Evolutionary conservation across 768 basidiomycete genomes (phyloP), one percentile per base, ranked within the genome.

Genomic region (Collybiopsis luxurians): DNA sequence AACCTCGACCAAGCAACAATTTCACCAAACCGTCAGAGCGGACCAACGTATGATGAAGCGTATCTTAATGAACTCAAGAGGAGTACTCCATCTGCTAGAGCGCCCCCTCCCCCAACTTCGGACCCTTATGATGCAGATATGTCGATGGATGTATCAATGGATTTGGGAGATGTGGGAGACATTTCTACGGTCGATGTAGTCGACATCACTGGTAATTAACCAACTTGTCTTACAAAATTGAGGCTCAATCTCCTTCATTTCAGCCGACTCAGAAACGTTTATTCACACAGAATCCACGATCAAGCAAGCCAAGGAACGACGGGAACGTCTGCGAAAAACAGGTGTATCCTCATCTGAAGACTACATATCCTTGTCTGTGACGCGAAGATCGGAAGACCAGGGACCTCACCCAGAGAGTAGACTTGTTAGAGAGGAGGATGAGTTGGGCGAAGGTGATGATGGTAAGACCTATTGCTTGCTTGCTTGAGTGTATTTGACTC

Each of bases 391-490:
- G 19, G 70, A 73, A 34, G 68, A 79, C 9, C 77, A 81, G 61
- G 91, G 91, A 0, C 92, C 92, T 6, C 91, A 93, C 75, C 92
- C 92, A 6, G 88, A 87, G 62, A 92, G 90, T 66, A 81, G 92
- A 9, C 72, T 95, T 26, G 66, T 90, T 71, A 76, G 92, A 48
- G 92, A 95, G 69, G 92, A 95, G 39, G 92, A 95, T 68, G 90
- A 95, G 60, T 67, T 91, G 1, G 92, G 92, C 11, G 90, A 94
- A 66, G 91, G 86, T 2, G 92, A 94, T 38, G 92, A 95, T 60
- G 92, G 92, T 92, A 63, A 40, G 81, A 67, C 19, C 19, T 31
- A 4, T 45, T 27, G 9, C 19, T 50, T 21, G 17, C 13, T 44
- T 31, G n/a, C 13, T 34, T 30, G 31, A 19, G 28, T 44, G 34